These are phyloP conservation scores for Leersia perrieri DNA, from an alignment of 176 grass and related monocot genomes.

Conservation along the genomic window DNA sequence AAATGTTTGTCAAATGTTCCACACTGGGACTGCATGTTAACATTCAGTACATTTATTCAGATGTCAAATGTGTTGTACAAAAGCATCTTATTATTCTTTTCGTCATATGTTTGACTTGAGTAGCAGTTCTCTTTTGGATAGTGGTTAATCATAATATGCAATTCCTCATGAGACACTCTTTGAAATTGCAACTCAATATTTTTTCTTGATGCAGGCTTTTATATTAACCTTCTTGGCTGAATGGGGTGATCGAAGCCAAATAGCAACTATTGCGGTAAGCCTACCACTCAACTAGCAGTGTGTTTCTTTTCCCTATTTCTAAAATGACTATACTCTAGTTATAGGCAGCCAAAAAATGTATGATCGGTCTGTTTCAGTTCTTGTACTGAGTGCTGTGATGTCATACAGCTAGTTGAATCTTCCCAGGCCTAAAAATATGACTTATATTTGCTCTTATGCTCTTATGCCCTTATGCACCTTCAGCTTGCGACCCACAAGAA, in stretches of 20 bases:
- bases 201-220: constrained; percentile 59
- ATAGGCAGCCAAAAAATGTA: not conserved
- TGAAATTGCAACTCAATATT: constrained; percentile 13
- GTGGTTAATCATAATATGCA: not conserved
- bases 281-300: not conserved
- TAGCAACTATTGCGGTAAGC: constrained; percentile 81
- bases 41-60: not conserved
- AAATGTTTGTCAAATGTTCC: constrained; percentile 1
- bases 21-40: not conserved
- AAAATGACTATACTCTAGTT: not conserved
- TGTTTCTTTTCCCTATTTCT: not conserved
- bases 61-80: not conserved
- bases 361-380: not conserved
- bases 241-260: constrained; percentile 91
- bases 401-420: not conserved
- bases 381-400: not conserved
- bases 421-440: not conserved
- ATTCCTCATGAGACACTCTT: not conserved
- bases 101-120: not conserved
- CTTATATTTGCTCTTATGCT: not conserved
- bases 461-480: not conserved
- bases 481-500: constrained; percentile 90
- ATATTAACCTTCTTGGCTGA: constrained; percentile 90
- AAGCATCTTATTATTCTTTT: not conserved
- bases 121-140: not conserved